Conservation (phyloP, 192 early-diverging fungal genomes). For the Gonapodya sp. region DNA sequence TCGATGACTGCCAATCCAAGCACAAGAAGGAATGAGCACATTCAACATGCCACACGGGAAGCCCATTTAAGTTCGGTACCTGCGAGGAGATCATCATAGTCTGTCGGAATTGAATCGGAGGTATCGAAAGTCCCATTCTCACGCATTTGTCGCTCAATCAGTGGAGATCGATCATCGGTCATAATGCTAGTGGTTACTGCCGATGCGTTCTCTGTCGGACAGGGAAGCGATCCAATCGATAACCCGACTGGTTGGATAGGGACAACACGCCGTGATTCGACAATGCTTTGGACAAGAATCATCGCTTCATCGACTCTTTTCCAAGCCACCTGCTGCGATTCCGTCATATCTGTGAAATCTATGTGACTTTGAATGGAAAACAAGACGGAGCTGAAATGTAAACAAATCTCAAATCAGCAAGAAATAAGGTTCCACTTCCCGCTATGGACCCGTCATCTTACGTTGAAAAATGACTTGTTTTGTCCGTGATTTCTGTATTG, state of each 20-base stretch:
- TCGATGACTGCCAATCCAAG: neutral
- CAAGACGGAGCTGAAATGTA: neutral
- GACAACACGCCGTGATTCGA: neutral
- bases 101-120: too few relatives aligned
- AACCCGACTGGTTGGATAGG: neutral
- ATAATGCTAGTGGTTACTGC: too few relatives aligned
- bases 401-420: neutral
- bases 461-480: neutral
- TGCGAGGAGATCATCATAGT: too few relatives aligned
- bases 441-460: neutral
- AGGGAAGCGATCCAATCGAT: too few relatives aligned
- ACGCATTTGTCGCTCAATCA: neutral
- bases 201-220: too few relatives aligned
- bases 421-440: neutral
- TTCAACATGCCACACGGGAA: too few relatives aligned
- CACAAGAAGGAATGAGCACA: too few relatives aligned
- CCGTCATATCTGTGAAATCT: neutral
- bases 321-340: neutral
- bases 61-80: too few relatives aligned
- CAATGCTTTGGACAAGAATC: neutral
- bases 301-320: neutral
- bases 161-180: neutral
- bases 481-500: neutral
- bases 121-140: neutral
- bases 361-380: neutral